Evolutionary conservation across 768 basidiomycete genomes (phyloP).

Genomic region (Mycena alexandri): DNA sequence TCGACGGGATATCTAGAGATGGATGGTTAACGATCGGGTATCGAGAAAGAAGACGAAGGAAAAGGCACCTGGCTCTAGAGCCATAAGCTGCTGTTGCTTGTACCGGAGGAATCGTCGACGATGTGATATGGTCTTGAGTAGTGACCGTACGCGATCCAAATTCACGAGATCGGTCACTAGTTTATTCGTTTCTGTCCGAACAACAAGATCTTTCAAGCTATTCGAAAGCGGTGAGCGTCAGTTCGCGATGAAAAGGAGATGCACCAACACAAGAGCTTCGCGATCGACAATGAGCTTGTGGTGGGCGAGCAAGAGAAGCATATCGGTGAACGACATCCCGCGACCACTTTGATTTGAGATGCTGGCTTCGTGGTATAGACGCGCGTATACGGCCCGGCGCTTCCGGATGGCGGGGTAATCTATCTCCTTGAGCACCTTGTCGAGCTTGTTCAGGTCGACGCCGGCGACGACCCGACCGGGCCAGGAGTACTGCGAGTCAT

Average conservation of each 20-base stretch:
- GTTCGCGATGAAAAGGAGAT: neutral
- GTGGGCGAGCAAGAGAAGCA: slow-evolving; percentile 89
- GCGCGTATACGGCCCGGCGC: slow-evolving; percentile 77
- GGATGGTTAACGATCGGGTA: slow-evolving; percentile 15
- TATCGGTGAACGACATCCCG: slow-evolving; percentile 92
- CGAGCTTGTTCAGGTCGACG: slow-evolving; percentile 75
- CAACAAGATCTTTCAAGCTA: slow-evolving; percentile 87
- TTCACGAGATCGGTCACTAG: slow-evolving; percentile 88
- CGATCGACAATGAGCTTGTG: slow-evolving; percentile 92
- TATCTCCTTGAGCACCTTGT: slow-evolving; percentile 68
- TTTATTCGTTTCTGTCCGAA: slow-evolving; percentile 80
- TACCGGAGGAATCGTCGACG: slow-evolving; percentile 77
- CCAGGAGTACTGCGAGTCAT: slow-evolving; percentile 49
- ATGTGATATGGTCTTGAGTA: slow-evolving; percentile 81
- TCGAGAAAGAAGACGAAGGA: neutral
- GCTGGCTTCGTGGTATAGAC: slow-evolving; percentile 89
- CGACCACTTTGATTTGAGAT: slow-evolving; percentile 77
- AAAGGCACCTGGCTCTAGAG: slow-evolving; percentile 54
- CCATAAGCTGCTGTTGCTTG: slow-evolving; percentile 50
- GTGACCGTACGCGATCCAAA: slow-evolving; percentile 84
- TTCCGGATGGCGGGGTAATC: slow-evolving; percentile 74
- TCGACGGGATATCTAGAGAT: slow-evolving; percentile 74
- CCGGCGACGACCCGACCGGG: slow-evolving; percentile 57
- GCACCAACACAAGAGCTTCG: slow-evolving; percentile 86
- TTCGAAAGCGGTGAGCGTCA: slow-evolving; percentile 21